Percentiles rank a stretch among this genome's conserved stretches.
These are phyloP conservation scores for Hyphochytrium catenoides DNA, from an alignment of 352 stramenopile species.

Conservation along the genomic window DNA sequence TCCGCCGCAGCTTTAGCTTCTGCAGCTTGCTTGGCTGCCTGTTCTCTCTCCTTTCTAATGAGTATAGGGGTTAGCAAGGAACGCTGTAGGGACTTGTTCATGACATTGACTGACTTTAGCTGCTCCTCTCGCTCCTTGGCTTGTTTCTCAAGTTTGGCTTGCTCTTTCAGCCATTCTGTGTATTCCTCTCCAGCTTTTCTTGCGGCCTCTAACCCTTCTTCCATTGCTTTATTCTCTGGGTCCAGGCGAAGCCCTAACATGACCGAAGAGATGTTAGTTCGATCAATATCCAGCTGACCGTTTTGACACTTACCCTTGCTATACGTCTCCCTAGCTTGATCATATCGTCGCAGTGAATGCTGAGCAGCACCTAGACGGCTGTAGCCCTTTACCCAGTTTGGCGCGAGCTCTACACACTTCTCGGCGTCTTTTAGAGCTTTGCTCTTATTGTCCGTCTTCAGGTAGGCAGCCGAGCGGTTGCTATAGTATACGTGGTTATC, in stretches of 20 bases:
- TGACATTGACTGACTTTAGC: too few species aligned
- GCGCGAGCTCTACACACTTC: slow-evolving; percentile 48
- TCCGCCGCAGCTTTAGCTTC: slow-evolving; percentile 9
- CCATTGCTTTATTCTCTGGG: too few species aligned
- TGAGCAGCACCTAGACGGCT: slow-evolving; percentile 48
- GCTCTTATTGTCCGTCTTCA: slow-evolving; percentile 43
- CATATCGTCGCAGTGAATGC: slow-evolving; percentile 69
- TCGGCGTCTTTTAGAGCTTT: slow-evolving; percentile 57
- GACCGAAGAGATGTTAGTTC: too few species aligned
- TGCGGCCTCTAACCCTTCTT: too few species aligned
- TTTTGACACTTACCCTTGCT: too few species aligned
- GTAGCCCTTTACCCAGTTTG: slow-evolving; percentile 63
- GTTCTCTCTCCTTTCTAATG: slow-evolving; percentile 10
- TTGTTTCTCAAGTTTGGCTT: too few species aligned
- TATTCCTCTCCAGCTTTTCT: too few species aligned
- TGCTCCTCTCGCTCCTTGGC: too few species aligned
- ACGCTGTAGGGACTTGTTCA: too few species aligned
- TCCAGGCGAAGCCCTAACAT: too few species aligned
- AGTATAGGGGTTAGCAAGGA: too few species aligned
- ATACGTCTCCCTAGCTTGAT: slow-evolving; percentile 52
- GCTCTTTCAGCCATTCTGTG: too few species aligned
- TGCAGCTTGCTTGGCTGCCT: slow-evolving; percentile 8
- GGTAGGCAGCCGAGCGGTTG: slow-evolving; percentile 59
- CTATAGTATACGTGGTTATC: slow-evolving; percentile 63
- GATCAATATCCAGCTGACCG: slow-evolving; percentile 3